Conservation (phyloP, 352 stramenopile genomes). For the Pythium pyrilobum region DNA sequence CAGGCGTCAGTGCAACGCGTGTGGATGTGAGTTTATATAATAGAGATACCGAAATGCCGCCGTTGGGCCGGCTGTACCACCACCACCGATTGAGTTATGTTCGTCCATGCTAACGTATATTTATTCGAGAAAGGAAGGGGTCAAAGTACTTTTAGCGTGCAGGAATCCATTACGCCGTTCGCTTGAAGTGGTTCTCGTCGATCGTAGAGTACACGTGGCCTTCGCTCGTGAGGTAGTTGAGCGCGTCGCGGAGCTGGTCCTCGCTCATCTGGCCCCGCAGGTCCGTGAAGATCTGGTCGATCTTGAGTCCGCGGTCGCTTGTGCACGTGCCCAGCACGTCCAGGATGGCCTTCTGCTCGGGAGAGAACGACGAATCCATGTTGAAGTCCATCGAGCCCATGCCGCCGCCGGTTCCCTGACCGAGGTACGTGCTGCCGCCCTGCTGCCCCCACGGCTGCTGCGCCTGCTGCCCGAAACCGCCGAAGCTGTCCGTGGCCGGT, state of each 20-base stretch:
- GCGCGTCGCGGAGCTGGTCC: constrained; percentile 49
- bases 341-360: constrained; percentile 75
- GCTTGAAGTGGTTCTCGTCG: constrained; percentile 89
- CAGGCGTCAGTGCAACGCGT: background rate
- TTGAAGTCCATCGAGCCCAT: constrained; percentile 49
- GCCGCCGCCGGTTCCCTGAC: constrained; percentile 14
- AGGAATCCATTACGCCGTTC: constrained; percentile 80
- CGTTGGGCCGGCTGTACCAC: too few relatives aligned
- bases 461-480: constrained; percentile 1
- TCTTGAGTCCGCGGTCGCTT: constrained; percentile 69
- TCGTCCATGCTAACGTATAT: too few relatives aligned
- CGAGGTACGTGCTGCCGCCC: constrained; percentile 19
- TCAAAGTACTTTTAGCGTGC: too few relatives aligned
- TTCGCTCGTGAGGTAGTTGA: constrained; percentile 84
- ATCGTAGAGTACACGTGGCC: constrained; percentile 90
- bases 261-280: constrained; percentile 65
- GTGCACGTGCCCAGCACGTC: constrained; percentile 67
- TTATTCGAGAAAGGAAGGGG: too few relatives aligned
- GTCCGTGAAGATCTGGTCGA: constrained; percentile 71
- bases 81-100: too few relatives aligned
- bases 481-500: constrained; percentile 17
- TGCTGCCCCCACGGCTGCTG: constrained; percentile 29
- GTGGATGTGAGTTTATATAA: background rate
- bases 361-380: constrained; percentile 73
- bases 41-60: background rate